Evolutionary conservation across 495 filamentous ascomycete genomes (phyloP).

Genomic region (Penicillium simplicissimum): DNA sequence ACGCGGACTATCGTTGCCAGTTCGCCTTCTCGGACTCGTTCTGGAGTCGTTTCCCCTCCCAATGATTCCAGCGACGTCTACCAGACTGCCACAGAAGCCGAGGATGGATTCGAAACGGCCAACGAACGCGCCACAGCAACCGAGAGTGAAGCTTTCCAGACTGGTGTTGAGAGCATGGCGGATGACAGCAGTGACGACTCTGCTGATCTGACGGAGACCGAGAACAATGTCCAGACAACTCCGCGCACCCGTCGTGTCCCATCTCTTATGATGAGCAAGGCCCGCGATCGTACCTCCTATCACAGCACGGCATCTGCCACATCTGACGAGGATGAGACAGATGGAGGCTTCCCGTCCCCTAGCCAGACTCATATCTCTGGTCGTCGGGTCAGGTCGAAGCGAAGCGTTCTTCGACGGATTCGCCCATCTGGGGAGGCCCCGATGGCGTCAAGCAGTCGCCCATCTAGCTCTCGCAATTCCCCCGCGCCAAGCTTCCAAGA

Average conservation of each 20-base stretch:
- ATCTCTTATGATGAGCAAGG: slow-evolving; percentile 45
- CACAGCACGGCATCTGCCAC: slow-evolving; percentile 90
- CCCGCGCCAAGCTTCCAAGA: slow-evolving; percentile 43
- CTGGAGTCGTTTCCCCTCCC: slow-evolving; percentile 28
- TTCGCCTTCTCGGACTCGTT: slow-evolving; percentile 20
- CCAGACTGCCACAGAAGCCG: slow-evolving; percentile 81
- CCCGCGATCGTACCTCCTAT: slow-evolving; percentile 65
- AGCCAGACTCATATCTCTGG: slow-evolving; percentile 62
- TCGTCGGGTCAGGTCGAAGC: slow-evolving; percentile 68
- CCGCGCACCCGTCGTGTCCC: slow-evolving; percentile 41
- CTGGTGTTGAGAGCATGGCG: slow-evolving; percentile 77
- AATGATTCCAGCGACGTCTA: slow-evolving; percentile 65
- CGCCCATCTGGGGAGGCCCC: slow-evolving; percentile 67
- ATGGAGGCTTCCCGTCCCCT: slow-evolving; percentile 57
- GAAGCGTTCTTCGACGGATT: slow-evolving; percentile 62
- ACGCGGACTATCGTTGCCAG: slow-evolving; percentile 30
- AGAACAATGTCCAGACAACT: slow-evolving; percentile 55
- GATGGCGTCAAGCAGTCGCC: slow-evolving; percentile 48
- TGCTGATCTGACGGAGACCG: slow-evolving; percentile 86
- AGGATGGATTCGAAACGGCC: slow-evolving; percentile 80
- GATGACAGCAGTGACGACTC: slow-evolving; percentile 66
- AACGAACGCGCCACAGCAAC: slow-evolving; percentile 73
- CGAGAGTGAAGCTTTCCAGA: slow-evolving; percentile 94
- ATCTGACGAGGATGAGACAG: slow-evolving; percentile 70
- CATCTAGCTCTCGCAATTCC: slow-evolving; percentile 54